phyloP scores from a whole-genome alignment of 306 rosid genomes.

The Lithocarpus polystachyus region DNA sequence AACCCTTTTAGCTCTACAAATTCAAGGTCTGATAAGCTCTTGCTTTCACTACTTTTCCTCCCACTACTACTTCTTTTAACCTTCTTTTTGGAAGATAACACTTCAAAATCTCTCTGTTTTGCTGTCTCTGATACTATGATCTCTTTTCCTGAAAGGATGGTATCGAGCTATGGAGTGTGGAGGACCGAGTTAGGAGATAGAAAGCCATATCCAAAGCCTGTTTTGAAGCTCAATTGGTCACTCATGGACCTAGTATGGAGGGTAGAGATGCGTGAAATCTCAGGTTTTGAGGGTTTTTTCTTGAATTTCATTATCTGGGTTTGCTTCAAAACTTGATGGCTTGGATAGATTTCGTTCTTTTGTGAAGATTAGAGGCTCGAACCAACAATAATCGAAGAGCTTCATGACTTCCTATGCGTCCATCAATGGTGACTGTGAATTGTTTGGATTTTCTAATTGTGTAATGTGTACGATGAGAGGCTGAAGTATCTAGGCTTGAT shows the following conservation, averaged over 20 bases:
- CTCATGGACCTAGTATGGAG: constrained; percentile 58
- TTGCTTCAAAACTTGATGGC: constrained; percentile 24
- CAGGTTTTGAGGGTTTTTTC: too few relatives aligned
- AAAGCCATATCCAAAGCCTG: constrained; percentile 33
- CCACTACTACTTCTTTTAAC: not conserved
- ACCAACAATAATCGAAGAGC: constrained; percentile 66
- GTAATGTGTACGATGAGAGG: not conserved
- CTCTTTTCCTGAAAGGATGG: too few relatives aligned
- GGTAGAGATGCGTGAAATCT: constrained; percentile 12
- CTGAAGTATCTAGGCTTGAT: constrained; percentile 1
- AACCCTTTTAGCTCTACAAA: too few relatives aligned
- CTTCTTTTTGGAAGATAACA: constrained; percentile 25
- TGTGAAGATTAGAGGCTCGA: constrained; percentile 38
- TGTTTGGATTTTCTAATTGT: not conserved
- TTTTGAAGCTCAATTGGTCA: constrained; percentile 53
- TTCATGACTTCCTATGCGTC: not conserved
- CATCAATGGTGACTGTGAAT: too few relatives aligned
- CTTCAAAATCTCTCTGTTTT: constrained; percentile 2
- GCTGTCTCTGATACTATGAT: too few relatives aligned
- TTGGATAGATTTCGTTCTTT: constrained; percentile 16
- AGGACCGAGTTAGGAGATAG: constrained; percentile 10
- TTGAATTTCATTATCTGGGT: too few relatives aligned
- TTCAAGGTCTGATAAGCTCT: too few relatives aligned
- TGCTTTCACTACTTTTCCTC: constrained; percentile 8
- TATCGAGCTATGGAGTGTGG: too few relatives aligned